Percentiles rank a stretch among this genome's conserved stretches.
phyloP scores from a whole-genome alignment of 2,329 filamentous ascomycete genomes.

The Sordariomycetes sp. region DNA sequence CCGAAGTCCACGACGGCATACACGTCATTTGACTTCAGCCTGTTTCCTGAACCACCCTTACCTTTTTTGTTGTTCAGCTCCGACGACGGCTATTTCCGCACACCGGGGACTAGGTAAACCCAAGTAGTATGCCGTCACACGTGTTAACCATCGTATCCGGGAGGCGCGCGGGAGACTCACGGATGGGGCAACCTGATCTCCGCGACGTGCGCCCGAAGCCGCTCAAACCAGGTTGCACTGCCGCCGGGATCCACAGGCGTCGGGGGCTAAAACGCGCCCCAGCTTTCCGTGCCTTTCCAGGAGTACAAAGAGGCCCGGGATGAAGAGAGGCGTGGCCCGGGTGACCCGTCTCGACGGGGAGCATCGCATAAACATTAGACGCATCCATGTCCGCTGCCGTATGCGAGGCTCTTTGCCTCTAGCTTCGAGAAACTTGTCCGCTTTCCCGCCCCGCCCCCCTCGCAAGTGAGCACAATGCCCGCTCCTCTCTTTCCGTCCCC shows the following conservation, averaged over 20 bases:
- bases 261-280: background rate
- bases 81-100: too few species aligned
- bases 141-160: background rate
- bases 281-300: background rate
- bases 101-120: background rate
- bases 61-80: too few species aligned
- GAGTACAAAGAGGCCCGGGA: background rate
- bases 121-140: background rate
- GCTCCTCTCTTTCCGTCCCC: too few species aligned
- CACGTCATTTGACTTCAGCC: background rate
- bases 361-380: background rate
- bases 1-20: background rate
- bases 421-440: background rate
- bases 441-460: background rate
- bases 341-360: background rate
- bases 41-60: background rate
- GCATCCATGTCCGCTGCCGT: background rate
- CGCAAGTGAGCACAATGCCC: too few species aligned
- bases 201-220: background rate
- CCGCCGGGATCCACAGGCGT: background rate
- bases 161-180: too few species aligned
- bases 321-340: background rate
- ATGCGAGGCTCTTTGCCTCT: background rate
- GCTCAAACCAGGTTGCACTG: background rate
- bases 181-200: background rate